Base-by-base conservation (phyloP, 2,329 filamentous ascomycete genomes). In the Phaeomoniella chlamydospora region DNA sequence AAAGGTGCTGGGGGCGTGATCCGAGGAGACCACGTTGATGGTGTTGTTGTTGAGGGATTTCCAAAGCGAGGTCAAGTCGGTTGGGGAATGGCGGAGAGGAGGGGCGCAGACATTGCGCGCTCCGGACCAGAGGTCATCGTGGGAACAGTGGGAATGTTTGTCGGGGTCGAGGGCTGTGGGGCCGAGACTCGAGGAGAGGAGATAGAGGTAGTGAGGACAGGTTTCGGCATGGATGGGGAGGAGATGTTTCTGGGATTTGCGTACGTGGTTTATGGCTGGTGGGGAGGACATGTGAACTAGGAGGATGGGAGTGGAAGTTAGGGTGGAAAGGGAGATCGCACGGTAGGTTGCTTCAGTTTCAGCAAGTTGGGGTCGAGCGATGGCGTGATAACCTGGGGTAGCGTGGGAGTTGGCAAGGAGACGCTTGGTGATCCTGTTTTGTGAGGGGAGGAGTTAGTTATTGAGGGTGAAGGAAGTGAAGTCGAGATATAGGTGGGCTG, bases 171-270 rank as follows among this genome's bases (percentile, higher is more conserved):
- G 53, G 49, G 38, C 53, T 49, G 40, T 41, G 15, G 38, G 38
- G 4, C 36, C 44, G 3, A 69, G 52, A 30, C 61, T 53, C 4
- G 61, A 53, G 12, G 62, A 59, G 1, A 65, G 64, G 10, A 74
- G 54, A 41, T 68, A 68, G 14, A 74, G 57, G 42, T 74, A 74
- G 37, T 74, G 70, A 2, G 70, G 70, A 46, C 70, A 74, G 2
- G 70, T 74, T 49, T 73, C 69, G 1, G 65, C 70, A 41, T 69
- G 65, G 14, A 74, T 58, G 1, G 70, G 68, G 11, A 72, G 54
- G 1, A 65, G 59, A 12, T 32, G 15, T 6, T 58, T 50, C 45
- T 74, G 68, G 0, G 70, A 69, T 15, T 57, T 51, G 18, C 65
- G 58, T 33, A 72, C 64, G 42, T 67, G 62, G 3, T 54, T 49